phyloP scores from a whole-genome alignment of 2,329 filamentous ascomycete species.

The Cladophialophora bantiana region DNA sequence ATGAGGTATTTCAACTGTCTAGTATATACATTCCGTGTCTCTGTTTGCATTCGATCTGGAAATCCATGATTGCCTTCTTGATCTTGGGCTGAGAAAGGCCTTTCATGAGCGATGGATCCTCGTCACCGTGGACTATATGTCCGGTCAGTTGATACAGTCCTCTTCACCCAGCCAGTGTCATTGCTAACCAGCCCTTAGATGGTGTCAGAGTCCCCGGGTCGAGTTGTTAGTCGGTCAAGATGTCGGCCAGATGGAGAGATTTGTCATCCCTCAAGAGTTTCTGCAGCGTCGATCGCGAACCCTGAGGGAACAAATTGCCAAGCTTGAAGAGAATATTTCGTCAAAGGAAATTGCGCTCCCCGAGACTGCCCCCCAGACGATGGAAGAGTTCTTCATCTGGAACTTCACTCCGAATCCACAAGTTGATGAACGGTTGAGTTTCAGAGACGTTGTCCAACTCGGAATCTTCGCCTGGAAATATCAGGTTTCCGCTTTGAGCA shows the following conservation, averaged over 20 bases:
- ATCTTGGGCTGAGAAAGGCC: background rate
- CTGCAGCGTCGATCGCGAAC: constrained; percentile 31
- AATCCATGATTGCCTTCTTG: background rate
- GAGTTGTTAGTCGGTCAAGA: constrained; percentile 18
- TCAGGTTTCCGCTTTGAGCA: constrained; percentile 34
- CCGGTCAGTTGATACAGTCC: constrained; percentile 15
- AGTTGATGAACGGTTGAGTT: constrained; percentile 23
- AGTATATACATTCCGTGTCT: constrained; percentile 1
- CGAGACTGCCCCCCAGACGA: constrained; percentile 20
- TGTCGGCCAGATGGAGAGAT: background rate
- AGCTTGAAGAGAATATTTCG: background rate
- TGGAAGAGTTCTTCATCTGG: constrained; percentile 37
- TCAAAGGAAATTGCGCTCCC: constrained; percentile 12
- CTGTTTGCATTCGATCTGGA: background rate
- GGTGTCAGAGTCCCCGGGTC: constrained; percentile 30
- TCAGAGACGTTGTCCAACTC: constrained; percentile 28
- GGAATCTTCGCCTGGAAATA: constrained; percentile 35
- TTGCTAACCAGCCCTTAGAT: constrained; percentile 22
- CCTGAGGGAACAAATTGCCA: constrained; percentile 21
- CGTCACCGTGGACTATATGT: constrained; percentile 26
- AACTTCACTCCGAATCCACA: constrained; percentile 21
- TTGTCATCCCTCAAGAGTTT: constrained; percentile 28
- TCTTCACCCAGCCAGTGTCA: background rate
- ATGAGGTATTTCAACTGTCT: background rate
- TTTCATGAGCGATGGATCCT: constrained; percentile 16